Evolutionary conservation across 2,329 filamentous ascomycete genomes (phyloP).

Genomic region (Endothia cerciana): DNA sequence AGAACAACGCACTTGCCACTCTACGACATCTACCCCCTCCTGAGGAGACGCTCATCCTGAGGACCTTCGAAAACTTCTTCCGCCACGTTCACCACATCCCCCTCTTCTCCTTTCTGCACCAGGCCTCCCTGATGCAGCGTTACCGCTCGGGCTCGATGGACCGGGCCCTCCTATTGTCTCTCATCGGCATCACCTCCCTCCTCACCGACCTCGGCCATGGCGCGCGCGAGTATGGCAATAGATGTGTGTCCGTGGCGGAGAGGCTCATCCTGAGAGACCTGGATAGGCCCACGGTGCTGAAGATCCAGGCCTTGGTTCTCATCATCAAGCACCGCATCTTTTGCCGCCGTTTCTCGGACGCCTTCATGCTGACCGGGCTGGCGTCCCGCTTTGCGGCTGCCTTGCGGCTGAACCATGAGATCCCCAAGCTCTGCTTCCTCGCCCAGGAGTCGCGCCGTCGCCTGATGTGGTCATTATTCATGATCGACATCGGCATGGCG

Average conservation of each 20-base stretch:
- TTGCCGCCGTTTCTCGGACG: slow-evolving; percentile 48
- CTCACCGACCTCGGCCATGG: slow-evolving; percentile 59
- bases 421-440: slow-evolving; percentile 47
- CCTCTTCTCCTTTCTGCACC: slow-evolving; percentile 62
- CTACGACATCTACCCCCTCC: slow-evolving; percentile 35
- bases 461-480: slow-evolving; percentile 54
- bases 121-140: slow-evolving; percentile 62
- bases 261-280: slow-evolving; percentile 56
- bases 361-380: slow-evolving; percentile 52
- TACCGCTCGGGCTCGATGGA: slow-evolving; percentile 62
- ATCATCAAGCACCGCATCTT: slow-evolving; percentile 53
- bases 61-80: slow-evolving; percentile 61
- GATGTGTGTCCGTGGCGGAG: slow-evolving; percentile 60
- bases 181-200: slow-evolving; percentile 60
- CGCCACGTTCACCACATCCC: slow-evolving; percentile 63
- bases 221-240: slow-evolving; percentile 55
- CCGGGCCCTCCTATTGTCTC: slow-evolving; percentile 54
- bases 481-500: slow-evolving; percentile 52
- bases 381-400: slow-evolving; percentile 54
- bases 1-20: slow-evolving; percentile 24
- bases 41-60: slow-evolving; percentile 53
- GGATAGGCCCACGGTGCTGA: slow-evolving; percentile 59
- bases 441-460: slow-evolving; percentile 49
- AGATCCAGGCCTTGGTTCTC: slow-evolving; percentile 53
- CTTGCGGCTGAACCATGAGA: slow-evolving; percentile 54